Conservation (phyloP, 371 early-diverging fungal species). For the Mycotypha africana region DNA sequence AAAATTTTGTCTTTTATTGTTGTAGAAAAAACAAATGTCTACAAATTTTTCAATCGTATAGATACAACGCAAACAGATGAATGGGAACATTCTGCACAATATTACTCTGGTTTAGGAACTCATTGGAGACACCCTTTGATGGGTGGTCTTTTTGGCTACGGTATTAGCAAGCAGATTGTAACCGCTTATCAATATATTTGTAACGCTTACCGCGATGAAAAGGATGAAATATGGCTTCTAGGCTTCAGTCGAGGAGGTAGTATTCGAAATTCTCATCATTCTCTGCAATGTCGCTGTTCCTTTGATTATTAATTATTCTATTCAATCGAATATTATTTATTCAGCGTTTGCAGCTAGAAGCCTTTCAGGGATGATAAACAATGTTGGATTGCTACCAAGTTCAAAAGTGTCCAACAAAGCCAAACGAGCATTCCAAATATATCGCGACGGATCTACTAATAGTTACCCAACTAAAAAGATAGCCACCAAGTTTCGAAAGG, state of each 20-base stretch:
- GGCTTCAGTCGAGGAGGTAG: constrained; percentile 39
- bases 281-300: background rate
- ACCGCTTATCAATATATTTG: constrained; percentile 26
- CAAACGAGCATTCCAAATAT: constrained; percentile 19
- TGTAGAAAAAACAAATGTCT: constrained; percentile 31
- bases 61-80: background rate
- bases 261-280: background rate
- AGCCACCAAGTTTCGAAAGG: constrained; percentile 14
- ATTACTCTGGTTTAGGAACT: constrained; percentile 28
- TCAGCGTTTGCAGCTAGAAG: constrained; percentile 35
- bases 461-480: constrained; percentile 4
- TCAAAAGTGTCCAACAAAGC: constrained; percentile 2
- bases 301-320: no score
- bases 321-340: no score
- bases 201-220: constrained; percentile 12
- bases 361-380: constrained; percentile 33
- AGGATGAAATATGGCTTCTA: constrained; percentile 32
- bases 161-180: constrained; percentile 28
- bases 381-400: constrained; percentile 29
- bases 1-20: no score
- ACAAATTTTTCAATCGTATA: constrained; percentile 12
- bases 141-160: constrained; percentile 30
- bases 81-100: constrained; percentile 20
- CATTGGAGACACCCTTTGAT: constrained; percentile 8
- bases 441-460: constrained; percentile 10